Percentiles rank a stretch among this genome's conserved stretches.
phyloP scores from a whole-genome alignment of 2,329 filamentous ascomycete genomes.

The Fusarium foetens region DNA sequence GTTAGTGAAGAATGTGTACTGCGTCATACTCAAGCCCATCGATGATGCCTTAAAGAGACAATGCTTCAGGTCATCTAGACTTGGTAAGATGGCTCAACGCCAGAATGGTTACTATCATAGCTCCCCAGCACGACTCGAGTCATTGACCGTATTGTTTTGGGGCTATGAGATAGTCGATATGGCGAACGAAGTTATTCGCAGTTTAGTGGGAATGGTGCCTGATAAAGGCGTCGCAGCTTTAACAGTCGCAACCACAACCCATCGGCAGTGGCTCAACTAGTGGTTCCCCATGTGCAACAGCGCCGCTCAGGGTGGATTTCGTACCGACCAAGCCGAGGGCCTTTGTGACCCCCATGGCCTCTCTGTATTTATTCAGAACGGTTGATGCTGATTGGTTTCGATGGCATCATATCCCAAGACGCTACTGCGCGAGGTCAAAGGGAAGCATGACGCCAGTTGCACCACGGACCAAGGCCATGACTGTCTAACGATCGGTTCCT shows the following conservation, averaged over 20 bases:
- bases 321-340: slow-evolving; percentile 22
- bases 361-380: not conserved
- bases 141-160: not conserved
- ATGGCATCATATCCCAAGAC: slow-evolving; percentile 9
- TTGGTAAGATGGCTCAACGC: not conserved
- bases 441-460: slow-evolving; percentile 22
- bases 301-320: slow-evolving; percentile 26
- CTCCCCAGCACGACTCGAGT: slow-evolving; percentile 5
- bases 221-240: not conserved
- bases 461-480: slow-evolving; percentile 23
- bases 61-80: slow-evolving; percentile 18
- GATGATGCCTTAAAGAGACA: slow-evolving; percentile 23
- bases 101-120: not conserved
- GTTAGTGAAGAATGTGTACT: slow-evolving; percentile 14
- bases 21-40: not conserved
- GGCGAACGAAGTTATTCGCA: slow-evolving; percentile 1
- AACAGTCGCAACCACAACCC: slow-evolving; percentile 8
- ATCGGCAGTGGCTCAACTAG: slow-evolving; percentile 25
- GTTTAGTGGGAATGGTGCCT: slow-evolving; percentile 2
- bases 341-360: slow-evolving; percentile 1
- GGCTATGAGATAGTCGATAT: not conserved
- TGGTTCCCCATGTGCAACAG: slow-evolving; percentile 22
- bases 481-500: slow-evolving; percentile 21
- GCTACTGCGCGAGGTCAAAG: slow-evolving; percentile 23
- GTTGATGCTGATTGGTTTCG: slow-evolving; percentile 16